A percentile compares a stretch with the other conserved stretches of the same genome.
phyloP scores from a whole-genome alignment of 352 stramenopile species.

The Globisporangium polare region DNA sequence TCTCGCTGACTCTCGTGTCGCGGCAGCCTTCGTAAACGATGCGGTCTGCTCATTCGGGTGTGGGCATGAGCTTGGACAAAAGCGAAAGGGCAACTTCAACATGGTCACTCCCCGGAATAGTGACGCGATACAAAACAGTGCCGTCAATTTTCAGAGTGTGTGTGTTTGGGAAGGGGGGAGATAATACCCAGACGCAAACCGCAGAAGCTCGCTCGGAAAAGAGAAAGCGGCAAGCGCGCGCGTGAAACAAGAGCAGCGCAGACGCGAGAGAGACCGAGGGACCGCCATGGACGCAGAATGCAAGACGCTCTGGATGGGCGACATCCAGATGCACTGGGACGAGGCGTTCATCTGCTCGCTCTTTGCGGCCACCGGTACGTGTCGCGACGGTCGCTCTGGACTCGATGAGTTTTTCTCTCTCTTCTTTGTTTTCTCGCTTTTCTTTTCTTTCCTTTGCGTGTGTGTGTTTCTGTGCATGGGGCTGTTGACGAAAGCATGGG shows the following conservation, averaged over 20 bases:
- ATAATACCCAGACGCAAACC: constrained; percentile 1
- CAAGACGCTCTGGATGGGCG: constrained; percentile 90
- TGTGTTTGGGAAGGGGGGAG: background rate
- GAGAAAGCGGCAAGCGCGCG: constrained; percentile 8
- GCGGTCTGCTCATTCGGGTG: too few relatives aligned
- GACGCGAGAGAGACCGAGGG: background rate
- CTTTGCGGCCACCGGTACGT: constrained; percentile 66
- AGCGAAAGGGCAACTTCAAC: background rate
- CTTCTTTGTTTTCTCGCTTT: background rate
- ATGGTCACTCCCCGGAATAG: background rate
- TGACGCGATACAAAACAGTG: background rate
- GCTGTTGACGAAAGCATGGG: background rate
- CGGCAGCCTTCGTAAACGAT: too few relatives aligned
- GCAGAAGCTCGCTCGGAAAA: constrained; percentile 15
- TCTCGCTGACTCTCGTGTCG: too few relatives aligned
- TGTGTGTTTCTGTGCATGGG: background rate
- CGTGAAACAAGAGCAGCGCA: constrained; percentile 10
- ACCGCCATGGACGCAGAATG: constrained; percentile 42
- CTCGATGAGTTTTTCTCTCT: background rate
- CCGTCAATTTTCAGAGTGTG: too few relatives aligned
- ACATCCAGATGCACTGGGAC: constrained; percentile 90
- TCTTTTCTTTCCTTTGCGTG: background rate
- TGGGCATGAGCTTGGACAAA: too few relatives aligned
- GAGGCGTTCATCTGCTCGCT: constrained; percentile 85
- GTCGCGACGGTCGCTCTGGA: background rate